phyloP scores from a whole-genome alignment of 768 basidiomycete genomes.

The Leucogyrophana mollusca region DNA sequence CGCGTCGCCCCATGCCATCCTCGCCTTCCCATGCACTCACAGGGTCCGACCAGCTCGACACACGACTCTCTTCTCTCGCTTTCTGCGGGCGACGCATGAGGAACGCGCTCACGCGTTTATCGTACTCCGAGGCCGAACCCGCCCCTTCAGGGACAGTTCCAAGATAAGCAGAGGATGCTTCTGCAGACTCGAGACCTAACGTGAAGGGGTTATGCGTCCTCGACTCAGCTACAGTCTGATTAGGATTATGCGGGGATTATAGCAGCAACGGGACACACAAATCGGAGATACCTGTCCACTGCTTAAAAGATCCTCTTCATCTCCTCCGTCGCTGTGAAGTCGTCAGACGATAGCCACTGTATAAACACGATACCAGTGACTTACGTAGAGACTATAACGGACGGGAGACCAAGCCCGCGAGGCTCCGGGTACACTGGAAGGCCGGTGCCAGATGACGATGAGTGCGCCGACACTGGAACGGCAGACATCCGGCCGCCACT shows the following conservation, averaged over 20 bases:
- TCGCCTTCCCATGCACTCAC: constrained; percentile 38
- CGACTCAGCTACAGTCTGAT: constrained; percentile 18
- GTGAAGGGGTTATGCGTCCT: constrained; percentile 17
- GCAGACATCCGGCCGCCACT: constrained; percentile 19
- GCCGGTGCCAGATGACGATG: constrained; percentile 32
- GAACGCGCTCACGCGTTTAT: constrained; percentile 32
- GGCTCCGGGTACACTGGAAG: constrained; percentile 20
- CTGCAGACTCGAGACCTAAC: constrained; percentile 29
- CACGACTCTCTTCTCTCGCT: constrained; percentile 29
- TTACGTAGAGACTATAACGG: constrained; percentile 41
- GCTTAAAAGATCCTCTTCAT: constrained; percentile 70
- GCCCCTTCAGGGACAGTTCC: constrained; percentile 4
- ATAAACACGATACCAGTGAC: constrained; percentile 5
- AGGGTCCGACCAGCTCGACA: constrained; percentile 58
- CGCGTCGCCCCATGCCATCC: constrained; percentile 29
- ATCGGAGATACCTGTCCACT: constrained; percentile 76
- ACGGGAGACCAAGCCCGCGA: constrained; percentile 31
- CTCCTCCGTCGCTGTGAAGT: constrained; percentile 32
- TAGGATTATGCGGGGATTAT: constrained; percentile 3
- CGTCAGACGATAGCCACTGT: not conserved
- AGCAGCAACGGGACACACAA: constrained; percentile 40
- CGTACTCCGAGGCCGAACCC: constrained; percentile 25
- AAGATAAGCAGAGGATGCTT: constrained; percentile 7
- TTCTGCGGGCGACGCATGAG: constrained; percentile 5
- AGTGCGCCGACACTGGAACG: constrained; percentile 32